These are phyloP conservation scores for Colletotrichum cordylinicola DNA, from an alignment of 2,329 filamentous ascomycete genomes.

Conservation along the genomic window DNA sequence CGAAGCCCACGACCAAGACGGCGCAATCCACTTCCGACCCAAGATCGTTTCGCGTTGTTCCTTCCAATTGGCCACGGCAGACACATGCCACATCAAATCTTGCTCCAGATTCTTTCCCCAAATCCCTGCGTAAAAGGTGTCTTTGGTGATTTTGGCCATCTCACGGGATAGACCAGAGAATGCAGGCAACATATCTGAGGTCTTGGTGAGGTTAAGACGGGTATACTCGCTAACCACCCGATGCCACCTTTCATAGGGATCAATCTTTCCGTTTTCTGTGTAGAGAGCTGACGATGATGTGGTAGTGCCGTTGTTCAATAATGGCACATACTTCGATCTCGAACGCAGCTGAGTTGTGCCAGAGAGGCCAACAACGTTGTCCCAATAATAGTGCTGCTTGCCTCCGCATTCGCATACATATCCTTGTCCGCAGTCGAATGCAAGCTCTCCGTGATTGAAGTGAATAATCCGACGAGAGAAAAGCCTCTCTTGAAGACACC, in stretches of 20 bases:
- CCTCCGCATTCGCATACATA: not conserved
- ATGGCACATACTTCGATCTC: not conserved
- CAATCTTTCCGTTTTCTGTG: not conserved
- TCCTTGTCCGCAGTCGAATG: not conserved
- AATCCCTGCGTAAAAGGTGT: not conserved
- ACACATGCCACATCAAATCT: slow-evolving; percentile 2
- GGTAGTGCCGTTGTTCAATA: not conserved
- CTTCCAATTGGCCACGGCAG: not conserved
- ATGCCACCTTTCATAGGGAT: slow-evolving; percentile 2
- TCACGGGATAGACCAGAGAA: not conserved
- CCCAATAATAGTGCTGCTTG: not conserved
- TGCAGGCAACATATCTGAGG: not conserved
- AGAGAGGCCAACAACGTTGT: not conserved
- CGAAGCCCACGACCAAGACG: slow-evolving; percentile 9
- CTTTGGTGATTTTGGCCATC: not conserved
- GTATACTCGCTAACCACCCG: not conserved
- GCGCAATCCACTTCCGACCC: not conserved
- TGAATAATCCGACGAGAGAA: not conserved
- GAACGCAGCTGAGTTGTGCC: no score
- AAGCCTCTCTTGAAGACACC: slow-evolving; percentile 6
- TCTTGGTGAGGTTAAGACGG: not conserved
- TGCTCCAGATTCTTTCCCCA: not conserved
- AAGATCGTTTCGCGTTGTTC: not conserved
- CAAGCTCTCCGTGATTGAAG: not conserved
- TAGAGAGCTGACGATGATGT: not conserved